Evolutionary conservation across 2,329 filamentous ascomycete genomes (phyloP), one percentile per base, ranked within the genome.

Genomic region (Ramichloridium luteum): DNA sequence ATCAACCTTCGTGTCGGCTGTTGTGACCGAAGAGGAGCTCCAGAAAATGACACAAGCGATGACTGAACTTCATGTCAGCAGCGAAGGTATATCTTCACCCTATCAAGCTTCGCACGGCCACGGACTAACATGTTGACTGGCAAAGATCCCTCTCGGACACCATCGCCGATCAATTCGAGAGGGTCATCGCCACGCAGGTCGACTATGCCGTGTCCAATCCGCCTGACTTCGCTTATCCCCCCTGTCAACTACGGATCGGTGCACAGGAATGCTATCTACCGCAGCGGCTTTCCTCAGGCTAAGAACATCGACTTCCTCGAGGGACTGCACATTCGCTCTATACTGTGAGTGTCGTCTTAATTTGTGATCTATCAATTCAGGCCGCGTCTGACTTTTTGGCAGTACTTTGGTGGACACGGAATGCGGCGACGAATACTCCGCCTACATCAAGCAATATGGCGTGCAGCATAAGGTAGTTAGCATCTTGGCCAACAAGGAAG

Each of bases 401-500:
- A 65, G 61, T 26, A 70, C 65, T 10, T 55, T 74, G 22, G 68
- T 72, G 18, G 46, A 44, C 16, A 59, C 62, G 3, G 61, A 65
- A 37, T 51, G 57, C 31, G 58, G 65, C 3, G 50, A 59, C n/a
- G 57, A 59, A 11, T 69, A 72, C 44, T 42, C 53, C 17, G 44
- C 54, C 3, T 93, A 90, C 51, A 70, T 92, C 44, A 52, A 64
- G 22, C 55, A 61, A 4, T 73, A 79, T 44, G 67, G 66, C 39
- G 88, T 93, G 48, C 67, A 67, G 27, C 83, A 92, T 46, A 63
- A 75, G 42, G 66, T 81, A 25, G 78, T 93, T 48, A 70, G 77
- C 44, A 80, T 94, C 64, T 72, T 77, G 39, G 80, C 85, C n/a
- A 93, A 92, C 44, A 93, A 94, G 57, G 85, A 86, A 30, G 57